Evolutionary conservation across 352 stramenopile genomes (phyloP).

Genomic region (Globisporangium cystogenes): DNA sequence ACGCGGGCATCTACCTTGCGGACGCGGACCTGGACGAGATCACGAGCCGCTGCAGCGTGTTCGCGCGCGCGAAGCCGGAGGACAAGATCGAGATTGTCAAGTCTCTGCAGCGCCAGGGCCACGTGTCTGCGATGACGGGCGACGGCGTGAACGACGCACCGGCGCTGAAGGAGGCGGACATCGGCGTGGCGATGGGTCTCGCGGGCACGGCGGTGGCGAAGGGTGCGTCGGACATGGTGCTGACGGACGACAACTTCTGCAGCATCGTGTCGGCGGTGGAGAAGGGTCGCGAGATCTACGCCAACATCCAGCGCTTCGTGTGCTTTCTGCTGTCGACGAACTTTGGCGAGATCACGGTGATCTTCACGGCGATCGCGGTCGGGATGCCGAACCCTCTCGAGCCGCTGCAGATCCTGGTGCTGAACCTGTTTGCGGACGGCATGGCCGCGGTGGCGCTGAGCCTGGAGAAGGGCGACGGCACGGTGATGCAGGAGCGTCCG

Average conservation of each 20-base stretch:
- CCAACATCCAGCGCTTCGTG: slow-evolving; percentile 98
- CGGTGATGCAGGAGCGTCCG: slow-evolving; percentile 60
- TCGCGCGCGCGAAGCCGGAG: slow-evolving; percentile 92
- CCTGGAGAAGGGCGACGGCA: slow-evolving; percentile 59
- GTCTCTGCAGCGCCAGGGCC: slow-evolving; percentile 87
- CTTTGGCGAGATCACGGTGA: slow-evolving; percentile 92
- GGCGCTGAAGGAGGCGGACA: slow-evolving; percentile 94
- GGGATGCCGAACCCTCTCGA: slow-evolving; percentile 87
- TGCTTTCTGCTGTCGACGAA: slow-evolving; percentile 98
- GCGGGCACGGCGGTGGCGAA: slow-evolving; percentile 97
- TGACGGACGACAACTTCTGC: slow-evolving; percentile 98
- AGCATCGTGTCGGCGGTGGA: slow-evolving; percentile 97
- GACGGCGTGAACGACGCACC: slow-evolving; percentile 98
- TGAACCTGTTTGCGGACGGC: slow-evolving; percentile 99
- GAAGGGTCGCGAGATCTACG: slow-evolving; percentile 95
- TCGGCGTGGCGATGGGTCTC: slow-evolving; percentile 97
- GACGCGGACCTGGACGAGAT: slow-evolving; percentile 88
- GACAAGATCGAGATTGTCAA: slow-evolving; percentile 97
- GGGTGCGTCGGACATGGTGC: slow-evolving; percentile 97
- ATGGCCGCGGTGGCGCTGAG: slow-evolving; percentile 71
- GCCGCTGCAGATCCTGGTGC: slow-evolving; percentile 96
- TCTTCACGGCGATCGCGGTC: slow-evolving; percentile 58
- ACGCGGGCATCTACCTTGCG: slow-evolving; percentile 45
- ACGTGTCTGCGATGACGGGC: slow-evolving; percentile 95
- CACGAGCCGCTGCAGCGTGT: slow-evolving; percentile 78